Evolutionary conservation across 345 rosid genomes (phyloP).

Genomic region (Crucihimalaya himalaica): DNA sequence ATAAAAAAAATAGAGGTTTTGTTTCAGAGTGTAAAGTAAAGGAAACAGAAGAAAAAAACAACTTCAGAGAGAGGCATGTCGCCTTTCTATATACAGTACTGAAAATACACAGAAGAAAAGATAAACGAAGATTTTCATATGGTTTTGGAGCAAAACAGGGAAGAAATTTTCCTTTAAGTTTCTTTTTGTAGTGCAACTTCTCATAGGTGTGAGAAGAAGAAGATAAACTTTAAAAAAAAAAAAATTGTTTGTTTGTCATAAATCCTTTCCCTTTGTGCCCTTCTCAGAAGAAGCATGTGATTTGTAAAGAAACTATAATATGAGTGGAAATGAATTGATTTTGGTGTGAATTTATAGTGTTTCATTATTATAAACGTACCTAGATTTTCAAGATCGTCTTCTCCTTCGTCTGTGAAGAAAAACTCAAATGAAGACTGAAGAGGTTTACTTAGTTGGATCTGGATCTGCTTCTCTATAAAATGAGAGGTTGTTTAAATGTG

Average conservation of each 20-base stretch:
- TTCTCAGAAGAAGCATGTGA: constrained; percentile 29
- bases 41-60: not conserved
- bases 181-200: constrained; percentile 28
- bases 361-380: constrained; percentile 18
- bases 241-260: constrained; percentile 5
- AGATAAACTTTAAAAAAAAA: not conserved
- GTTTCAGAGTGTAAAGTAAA: constrained; percentile 35
- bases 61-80: constrained; percentile 39
- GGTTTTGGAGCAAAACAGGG: constrained; percentile 16
- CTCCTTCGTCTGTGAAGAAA: constrained; percentile 1
- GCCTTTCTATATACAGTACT: constrained; percentile 38
- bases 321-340: constrained; percentile 38
- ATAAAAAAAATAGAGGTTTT: constrained; percentile 31
- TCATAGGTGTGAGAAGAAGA: constrained; percentile 35
- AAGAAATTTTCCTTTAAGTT: not conserved
- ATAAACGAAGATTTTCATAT: constrained; percentile 1
- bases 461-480: constrained; percentile 26
- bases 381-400: constrained; percentile 10
- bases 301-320: constrained; percentile 37
- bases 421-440: not conserved
- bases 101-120: constrained; percentile 29
- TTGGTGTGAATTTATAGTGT: constrained; percentile 33
- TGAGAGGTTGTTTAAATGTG: constrained; percentile 12
- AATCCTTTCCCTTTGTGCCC: constrained; percentile 11
- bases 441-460: constrained; percentile 26